Evolutionary conservation across 768 basidiomycete genomes (phyloP).

Genomic region (Dendrothele bispora): DNA sequence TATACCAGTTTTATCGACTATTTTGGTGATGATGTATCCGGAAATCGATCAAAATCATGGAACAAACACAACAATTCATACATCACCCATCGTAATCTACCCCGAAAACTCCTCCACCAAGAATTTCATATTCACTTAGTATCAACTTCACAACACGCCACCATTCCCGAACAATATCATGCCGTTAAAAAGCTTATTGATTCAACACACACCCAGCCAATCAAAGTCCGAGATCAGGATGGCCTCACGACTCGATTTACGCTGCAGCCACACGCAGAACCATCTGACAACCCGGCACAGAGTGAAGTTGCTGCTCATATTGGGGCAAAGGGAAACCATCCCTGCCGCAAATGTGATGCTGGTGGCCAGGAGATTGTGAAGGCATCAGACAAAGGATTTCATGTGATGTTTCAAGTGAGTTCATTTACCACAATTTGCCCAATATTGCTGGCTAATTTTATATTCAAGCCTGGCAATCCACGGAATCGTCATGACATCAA

Average conservation of each 20-base stretch:
- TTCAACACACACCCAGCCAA: conserved; percentile 7
- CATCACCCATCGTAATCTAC: conserved; percentile 19
- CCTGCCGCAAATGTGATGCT: conserved; percentile 25
- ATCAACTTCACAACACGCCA: conserved; percentile 24
- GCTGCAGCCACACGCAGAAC: conserved; percentile 9
- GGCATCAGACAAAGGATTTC: conserved; percentile 18
- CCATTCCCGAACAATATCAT: conserved; percentile 21
- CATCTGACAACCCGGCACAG: conserved; percentile 26
- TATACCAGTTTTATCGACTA: conserved; percentile 6
- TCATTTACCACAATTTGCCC: background rate
- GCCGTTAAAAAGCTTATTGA: conserved; percentile 15
- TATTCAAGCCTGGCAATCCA: background rate
- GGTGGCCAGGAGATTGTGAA: conserved; percentile 21
- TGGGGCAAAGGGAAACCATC: conserved; percentile 25
- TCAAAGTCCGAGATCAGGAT: conserved; percentile 10
- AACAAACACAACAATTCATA: conserved; percentile 28
- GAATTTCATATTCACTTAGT: conserved; percentile 24
- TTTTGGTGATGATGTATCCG: conserved; percentile 28
- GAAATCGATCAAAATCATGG: conserved; percentile 25
- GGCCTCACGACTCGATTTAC: conserved; percentile 9
- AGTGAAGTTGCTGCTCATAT: conserved; percentile 24
- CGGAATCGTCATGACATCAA: background rate
- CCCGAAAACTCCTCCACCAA: conserved; percentile 20
- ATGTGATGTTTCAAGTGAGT: conserved; percentile 17
- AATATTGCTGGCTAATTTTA: too few species aligned